A percentile compares a stretch with the other conserved stretches of the same genome.
Conservation (phyloP, 139 green algal species). For the Chlorella sp. region DNA sequence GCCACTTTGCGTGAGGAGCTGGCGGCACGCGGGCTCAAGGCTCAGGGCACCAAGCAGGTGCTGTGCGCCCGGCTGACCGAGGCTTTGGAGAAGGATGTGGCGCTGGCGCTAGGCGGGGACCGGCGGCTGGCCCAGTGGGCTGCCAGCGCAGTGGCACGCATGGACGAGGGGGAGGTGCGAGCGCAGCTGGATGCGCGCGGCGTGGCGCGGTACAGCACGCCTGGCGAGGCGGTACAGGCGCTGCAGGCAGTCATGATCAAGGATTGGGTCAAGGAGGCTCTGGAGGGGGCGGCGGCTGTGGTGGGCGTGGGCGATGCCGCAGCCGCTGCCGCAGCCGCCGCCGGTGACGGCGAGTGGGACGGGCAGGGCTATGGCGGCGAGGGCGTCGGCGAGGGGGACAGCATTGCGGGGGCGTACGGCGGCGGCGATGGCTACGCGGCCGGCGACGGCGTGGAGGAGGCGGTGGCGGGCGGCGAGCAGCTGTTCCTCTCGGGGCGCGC, state of each 20-base stretch:
- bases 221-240: neutral
- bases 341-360: neutral
- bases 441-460: neutral
- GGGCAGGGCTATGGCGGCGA: neutral
- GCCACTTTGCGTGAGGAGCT: conserved; percentile 25
- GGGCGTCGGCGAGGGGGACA: neutral
- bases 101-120: conserved; percentile 26
- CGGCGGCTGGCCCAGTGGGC: conserved; percentile 36
- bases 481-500: neutral
- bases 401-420: neutral
- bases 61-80: conserved; percentile 33
- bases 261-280: conserved; percentile 23
- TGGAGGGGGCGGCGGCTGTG: conserved; percentile 11
- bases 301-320: neutral
- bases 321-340: neutral
- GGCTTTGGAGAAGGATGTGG: conserved; percentile 31
- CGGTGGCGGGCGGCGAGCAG: neutral
- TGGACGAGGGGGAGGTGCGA: conserved; percentile 24
- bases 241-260: conserved; percentile 24
- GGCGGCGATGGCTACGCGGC: neutral
- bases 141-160: conserved; percentile 26
- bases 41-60: conserved; percentile 42
- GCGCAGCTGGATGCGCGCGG: conserved; percentile 19
- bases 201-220: neutral
- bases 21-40: conserved; percentile 4